Base-by-base conservation (phyloP, 139 green algal genomes). In the Protoeuglena noctilucae region DNA sequence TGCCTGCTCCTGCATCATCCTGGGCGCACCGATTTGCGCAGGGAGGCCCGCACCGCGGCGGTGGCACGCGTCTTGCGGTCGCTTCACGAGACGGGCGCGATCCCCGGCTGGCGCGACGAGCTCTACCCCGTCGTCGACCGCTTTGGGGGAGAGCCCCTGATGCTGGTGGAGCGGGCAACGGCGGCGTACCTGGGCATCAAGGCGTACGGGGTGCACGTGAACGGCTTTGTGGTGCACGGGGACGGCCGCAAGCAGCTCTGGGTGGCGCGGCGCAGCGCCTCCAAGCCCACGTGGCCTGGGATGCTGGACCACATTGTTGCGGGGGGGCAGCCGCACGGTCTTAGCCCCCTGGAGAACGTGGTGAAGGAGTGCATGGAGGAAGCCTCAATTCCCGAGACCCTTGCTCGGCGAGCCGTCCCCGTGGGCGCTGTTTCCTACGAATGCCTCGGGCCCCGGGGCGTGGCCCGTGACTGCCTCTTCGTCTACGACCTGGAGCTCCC, bases 351-450 rank as follows among this genome's bases (percentile, higher is more conserved):
- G 17, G 85, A 85, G 0, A 96, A 95, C 56, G 76, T 95, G 51
- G 54, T 88, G 9, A 96, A 97, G 71, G 89, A 97, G 75, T 93
- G 82, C 39, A 59, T 62, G 23, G 89, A 97, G 69, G 89, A 97
- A 71, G 89, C 89, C 19, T 65, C 79, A 56, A 84, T 97, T 12
- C 79, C 86, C 0, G 14, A 27, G 0, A 51, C 75, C 16, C 58
- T 95, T 25, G 84, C 86, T 17, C 30, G 25, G 46, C 46, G 46
- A 12, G 52, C 5, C 16, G 16, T n/a, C 3, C 26, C 19, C 21
- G 21, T 24, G 60, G 45, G 14, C 25, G 25, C 19, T n/a, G 24
- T 47, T 21, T 48, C 19, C 45, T 34, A 43, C 48, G 39, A 24
- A 28, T 17, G 40, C 26, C 2, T 40, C 41, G 53, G 51, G 65